Conservation (phyloP, 192 early-diverging fungal genomes). For the Coemansia nantahalensis region DNA sequence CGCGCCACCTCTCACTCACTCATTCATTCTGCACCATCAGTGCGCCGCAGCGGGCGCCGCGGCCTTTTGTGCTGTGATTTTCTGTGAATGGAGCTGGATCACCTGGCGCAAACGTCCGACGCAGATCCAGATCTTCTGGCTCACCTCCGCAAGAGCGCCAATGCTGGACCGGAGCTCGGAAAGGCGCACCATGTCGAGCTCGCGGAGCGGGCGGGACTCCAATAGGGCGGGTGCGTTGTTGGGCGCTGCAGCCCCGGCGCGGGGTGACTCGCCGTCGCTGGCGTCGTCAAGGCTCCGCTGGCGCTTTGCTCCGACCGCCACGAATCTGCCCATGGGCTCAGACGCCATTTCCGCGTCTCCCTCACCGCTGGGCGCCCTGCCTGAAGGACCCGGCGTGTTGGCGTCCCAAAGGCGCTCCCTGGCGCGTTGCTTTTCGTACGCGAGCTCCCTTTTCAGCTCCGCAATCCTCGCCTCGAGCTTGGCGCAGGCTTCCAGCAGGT, state of each 20-base stretch:
- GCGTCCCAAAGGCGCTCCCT: slow-evolving; percentile 1
- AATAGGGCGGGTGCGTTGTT: background rate
- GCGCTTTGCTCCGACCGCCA: too few species aligned
- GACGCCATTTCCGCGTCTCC: too few species aligned
- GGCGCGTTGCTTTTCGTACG: slow-evolving; percentile 38
- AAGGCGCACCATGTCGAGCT: slow-evolving; percentile 47
- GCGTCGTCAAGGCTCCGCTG: too few species aligned
- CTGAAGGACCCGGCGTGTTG: background rate
- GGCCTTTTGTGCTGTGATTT: slow-evolving; percentile 19
- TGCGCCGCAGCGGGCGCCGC: background rate
- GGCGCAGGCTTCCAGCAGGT: slow-evolving; percentile 30
- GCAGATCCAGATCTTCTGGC: slow-evolving; percentile 45
- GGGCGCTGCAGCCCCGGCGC: too few species aligned
- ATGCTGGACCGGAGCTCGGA: slow-evolving; percentile 34
- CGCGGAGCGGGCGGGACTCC: slow-evolving; percentile 31
- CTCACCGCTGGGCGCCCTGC: background rate
- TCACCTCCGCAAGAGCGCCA: slow-evolving; percentile 40
- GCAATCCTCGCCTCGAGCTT: slow-evolving; percentile 37
- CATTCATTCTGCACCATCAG: background rate
- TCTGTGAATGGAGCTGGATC: slow-evolving; percentile 36
- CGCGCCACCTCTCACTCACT: too few species aligned
- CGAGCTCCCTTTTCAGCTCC: slow-evolving; percentile 31
- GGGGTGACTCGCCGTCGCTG: too few species aligned
- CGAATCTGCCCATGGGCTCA: too few species aligned
- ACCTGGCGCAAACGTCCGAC: slow-evolving; percentile 38